These are phyloP conservation scores for Pyrenochaeta sp. DNA, from an alignment of 2,329 filamentous ascomycete genomes.

Conservation along the genomic window DNA sequence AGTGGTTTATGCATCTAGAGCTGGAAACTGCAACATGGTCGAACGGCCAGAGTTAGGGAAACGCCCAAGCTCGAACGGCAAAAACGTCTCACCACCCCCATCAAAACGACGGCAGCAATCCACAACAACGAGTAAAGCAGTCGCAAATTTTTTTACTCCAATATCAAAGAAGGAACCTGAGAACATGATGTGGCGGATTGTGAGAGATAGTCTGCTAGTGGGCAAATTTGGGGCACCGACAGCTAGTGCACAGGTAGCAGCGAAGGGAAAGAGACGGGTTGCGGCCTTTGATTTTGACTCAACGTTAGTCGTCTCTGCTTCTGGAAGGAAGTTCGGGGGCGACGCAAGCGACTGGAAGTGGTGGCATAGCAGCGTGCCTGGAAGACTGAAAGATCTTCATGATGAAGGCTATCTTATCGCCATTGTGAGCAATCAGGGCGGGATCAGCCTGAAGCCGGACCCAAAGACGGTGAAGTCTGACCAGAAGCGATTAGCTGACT, in stretches of 20 bases:
- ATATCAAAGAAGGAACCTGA: slow-evolving; percentile 84
- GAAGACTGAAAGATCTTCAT: slow-evolving; percentile 71
- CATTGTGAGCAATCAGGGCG: slow-evolving; percentile 89
- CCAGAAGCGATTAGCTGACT: slow-evolving; percentile 75
- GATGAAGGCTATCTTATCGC: slow-evolving; percentile 78
- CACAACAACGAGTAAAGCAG: slow-evolving; percentile 67
- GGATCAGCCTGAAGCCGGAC: slow-evolving; percentile 76
- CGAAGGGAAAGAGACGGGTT: slow-evolving; percentile 36
- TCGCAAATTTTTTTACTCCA: slow-evolving; percentile 89
- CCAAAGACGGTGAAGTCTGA: slow-evolving; percentile 74
- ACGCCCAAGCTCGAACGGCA: slow-evolving; percentile 49
- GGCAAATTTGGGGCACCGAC: slow-evolving; percentile 69
- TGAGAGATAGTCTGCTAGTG: slow-evolving; percentile 76
- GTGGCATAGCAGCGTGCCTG: slow-evolving; percentile 81
- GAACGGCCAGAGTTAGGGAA: slow-evolving; percentile 36
- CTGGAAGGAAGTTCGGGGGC: slow-evolving; percentile 79
- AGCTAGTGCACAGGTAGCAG: slow-evolving; percentile 12
- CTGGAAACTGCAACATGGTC: slow-evolving; percentile 24
- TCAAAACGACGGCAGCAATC: slow-evolving; percentile 64
- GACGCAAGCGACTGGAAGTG: slow-evolving; percentile 88
- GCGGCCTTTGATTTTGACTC: slow-evolving; percentile 69
- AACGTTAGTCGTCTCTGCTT: slow-evolving; percentile 81
- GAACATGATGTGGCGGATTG: slow-evolving; percentile 72
- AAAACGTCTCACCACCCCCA: slow-evolving; percentile 65
- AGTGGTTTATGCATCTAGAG: not conserved